phyloP scores from a whole-genome alignment of 1,284 basidiomycete genomes.

The Laetiporus sulphureus region DNA sequence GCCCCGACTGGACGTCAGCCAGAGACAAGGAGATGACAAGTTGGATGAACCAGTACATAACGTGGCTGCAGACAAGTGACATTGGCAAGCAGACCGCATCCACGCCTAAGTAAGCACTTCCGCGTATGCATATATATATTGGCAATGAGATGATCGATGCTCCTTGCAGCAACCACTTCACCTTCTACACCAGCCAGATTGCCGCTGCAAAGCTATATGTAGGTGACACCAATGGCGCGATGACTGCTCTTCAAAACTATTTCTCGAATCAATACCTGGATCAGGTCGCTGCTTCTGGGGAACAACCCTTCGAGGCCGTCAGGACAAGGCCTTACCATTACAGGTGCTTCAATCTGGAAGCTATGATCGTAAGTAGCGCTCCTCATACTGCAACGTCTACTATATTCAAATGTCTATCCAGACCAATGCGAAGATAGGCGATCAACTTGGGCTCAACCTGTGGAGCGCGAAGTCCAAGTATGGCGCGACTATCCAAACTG shows the following conservation, averaged over 20 bases:
- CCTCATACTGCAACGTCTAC: not conserved
- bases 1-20: slow-evolving; percentile 49
- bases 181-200: slow-evolving; percentile 40
- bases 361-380: slow-evolving; percentile 43
- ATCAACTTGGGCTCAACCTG: slow-evolving; percentile 42
- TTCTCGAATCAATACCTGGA: slow-evolving; percentile 40
- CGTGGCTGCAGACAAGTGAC: slow-evolving; percentile 48
- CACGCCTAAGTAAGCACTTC: slow-evolving; percentile 47
- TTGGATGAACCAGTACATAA: slow-evolving; percentile 47
- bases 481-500: slow-evolving; percentile 49
- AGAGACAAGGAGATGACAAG: slow-evolving; percentile 39
- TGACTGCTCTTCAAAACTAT: slow-evolving; percentile 33
- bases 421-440: slow-evolving; percentile 50
- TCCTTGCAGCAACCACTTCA: slow-evolving; percentile 50
- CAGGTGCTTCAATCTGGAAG: slow-evolving; percentile 58
- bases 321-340: slow-evolving; percentile 63
- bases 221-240: slow-evolving; percentile 35
- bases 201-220: slow-evolving; percentile 31
- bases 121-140: not conserved
- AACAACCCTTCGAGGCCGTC: slow-evolving; percentile 55
- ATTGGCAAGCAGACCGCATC: slow-evolving; percentile 41
- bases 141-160: not conserved
- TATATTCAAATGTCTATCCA: slow-evolving; percentile 15
- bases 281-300: slow-evolving; percentile 49
- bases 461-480: slow-evolving; percentile 46